These are phyloP conservation scores for Lactarius tabidus DNA, from an alignment of 768 basidiomycete species.

Conservation along the genomic window DNA sequence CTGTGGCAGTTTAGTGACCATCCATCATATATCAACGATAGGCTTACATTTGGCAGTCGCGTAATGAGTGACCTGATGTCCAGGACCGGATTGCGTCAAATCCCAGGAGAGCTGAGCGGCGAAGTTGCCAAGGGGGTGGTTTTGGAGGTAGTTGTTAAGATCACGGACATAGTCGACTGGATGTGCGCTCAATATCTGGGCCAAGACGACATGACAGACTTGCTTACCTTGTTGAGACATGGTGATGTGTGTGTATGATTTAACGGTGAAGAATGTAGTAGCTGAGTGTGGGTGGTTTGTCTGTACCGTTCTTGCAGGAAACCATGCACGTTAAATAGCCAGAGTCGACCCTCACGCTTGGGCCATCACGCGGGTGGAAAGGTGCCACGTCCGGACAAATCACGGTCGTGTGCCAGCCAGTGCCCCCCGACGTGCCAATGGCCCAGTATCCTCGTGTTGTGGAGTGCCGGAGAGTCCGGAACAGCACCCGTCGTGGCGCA, in stretches of 20 bases:
- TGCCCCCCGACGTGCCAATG: neutral
- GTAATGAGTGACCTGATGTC: neutral
- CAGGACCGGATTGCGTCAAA: neutral
- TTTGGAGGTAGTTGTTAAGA: neutral
- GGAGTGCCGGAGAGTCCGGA: neutral
- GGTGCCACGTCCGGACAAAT: slow-evolving; percentile 13
- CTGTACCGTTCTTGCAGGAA: neutral
- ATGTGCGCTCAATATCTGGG: neutral
- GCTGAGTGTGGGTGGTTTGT: neutral
- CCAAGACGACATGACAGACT: neutral
- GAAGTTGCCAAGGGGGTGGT: neutral
- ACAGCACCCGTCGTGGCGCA: neutral
- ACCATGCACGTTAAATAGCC: slow-evolving; percentile 5
- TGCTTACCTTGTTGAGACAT: slow-evolving; percentile 2
- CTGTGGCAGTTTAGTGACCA: slow-evolving; percentile 3
- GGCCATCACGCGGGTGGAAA: neutral
- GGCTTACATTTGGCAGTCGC: slow-evolving; percentile 9
- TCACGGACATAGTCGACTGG: slow-evolving; percentile 2
- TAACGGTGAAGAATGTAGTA: too few relatives aligned
- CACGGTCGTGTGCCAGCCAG: neutral
- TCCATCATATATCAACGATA: neutral
- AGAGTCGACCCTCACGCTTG: neutral
- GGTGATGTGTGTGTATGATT: neutral
- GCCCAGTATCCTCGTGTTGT: neutral
- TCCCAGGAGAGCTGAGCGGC: fast-evolving